Conservation (phyloP, 495 filamentous ascomycete genomes). For the Penicillium subrubescens region DNA sequence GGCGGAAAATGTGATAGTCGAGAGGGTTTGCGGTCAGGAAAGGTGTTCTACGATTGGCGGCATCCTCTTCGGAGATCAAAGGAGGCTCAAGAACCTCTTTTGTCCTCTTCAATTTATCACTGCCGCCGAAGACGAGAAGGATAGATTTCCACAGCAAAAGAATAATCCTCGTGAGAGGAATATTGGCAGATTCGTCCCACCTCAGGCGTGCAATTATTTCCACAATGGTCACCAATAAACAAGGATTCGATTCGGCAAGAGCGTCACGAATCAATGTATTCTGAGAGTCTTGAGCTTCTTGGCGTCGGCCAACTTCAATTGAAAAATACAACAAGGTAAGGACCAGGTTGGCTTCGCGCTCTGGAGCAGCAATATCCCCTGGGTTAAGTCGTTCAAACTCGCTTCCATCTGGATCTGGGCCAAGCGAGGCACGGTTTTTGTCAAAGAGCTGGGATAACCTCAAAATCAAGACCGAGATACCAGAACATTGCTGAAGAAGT, state of each 20-base stretch:
- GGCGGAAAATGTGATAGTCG: constrained; percentile 94
- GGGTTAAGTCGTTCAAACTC: constrained; percentile 35
- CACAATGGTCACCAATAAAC: constrained; percentile 71
- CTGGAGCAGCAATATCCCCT: constrained; percentile 39
- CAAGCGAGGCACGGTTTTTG: constrained; percentile 33
- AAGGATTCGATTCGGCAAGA: constrained; percentile 58
- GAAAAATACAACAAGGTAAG: constrained; percentile 71
- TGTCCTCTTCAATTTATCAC: constrained; percentile 65
- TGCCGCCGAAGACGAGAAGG: constrained; percentile 81
- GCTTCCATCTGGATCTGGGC: constrained; percentile 33
- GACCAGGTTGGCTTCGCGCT: constrained; percentile 52
- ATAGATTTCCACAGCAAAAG: constrained; percentile 90
- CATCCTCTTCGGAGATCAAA: constrained; percentile 35
- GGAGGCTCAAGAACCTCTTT: constrained; percentile 60
- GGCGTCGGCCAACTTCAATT: constrained; percentile 65
- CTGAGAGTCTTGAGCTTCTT: constrained; percentile 33
- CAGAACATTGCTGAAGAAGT: constrained; percentile 60
- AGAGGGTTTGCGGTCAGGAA: constrained; percentile 89
- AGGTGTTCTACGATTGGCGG: constrained; percentile 42
- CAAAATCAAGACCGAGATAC: constrained; percentile 60
- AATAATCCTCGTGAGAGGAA: constrained; percentile 70
- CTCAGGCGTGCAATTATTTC: constrained; percentile 74
- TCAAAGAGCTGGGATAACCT: constrained; percentile 63
- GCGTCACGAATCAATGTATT: constrained; percentile 39
- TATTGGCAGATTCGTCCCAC: constrained; percentile 78